Percentiles rank a stretch among this genome's conserved stretches.
phyloP scores from a whole-genome alignment of 495 filamentous ascomycete genomes.

The Melanomma pulvis-pyrius region DNA sequence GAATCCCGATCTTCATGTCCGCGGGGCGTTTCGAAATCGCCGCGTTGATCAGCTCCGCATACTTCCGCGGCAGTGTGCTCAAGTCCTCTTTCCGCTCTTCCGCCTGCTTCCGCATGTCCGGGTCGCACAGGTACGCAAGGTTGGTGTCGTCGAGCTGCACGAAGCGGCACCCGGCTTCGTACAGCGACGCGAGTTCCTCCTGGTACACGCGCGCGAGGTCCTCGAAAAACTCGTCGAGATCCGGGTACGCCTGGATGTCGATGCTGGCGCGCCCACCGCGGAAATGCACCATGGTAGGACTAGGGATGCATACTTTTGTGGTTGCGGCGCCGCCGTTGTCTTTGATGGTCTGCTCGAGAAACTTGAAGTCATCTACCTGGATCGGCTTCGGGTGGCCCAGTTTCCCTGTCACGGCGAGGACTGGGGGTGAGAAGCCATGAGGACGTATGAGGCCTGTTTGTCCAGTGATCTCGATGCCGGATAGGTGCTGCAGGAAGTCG shows the following conservation, averaged over 20 bases:
- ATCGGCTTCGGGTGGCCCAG: constrained; percentile 37
- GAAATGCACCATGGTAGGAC: constrained; percentile 43
- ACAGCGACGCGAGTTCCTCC: constrained; percentile 43
- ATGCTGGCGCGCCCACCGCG: constrained; percentile 39
- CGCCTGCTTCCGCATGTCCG: constrained; percentile 43
- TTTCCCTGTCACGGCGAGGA: constrained; percentile 37
- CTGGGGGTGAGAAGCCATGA: constrained; percentile 37
- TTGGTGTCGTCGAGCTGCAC: constrained; percentile 49
- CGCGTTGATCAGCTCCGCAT: constrained; percentile 45
- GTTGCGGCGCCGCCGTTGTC: constrained; percentile 28
- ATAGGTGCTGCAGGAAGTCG: constrained; percentile 38
- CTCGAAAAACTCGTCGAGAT: constrained; percentile 43
- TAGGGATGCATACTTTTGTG: constrained; percentile 40
- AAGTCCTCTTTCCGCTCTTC: constrained; percentile 44
- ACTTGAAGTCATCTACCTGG: constrained; percentile 40
- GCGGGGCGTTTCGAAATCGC: constrained; percentile 43
- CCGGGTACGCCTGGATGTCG: constrained; percentile 38
- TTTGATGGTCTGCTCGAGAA: constrained; percentile 36
- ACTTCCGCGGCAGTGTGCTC: constrained; percentile 40
- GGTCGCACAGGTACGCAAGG: constrained; percentile 47
- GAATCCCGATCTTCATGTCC: constrained; percentile 48
- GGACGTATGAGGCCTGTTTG: constrained; percentile 32
- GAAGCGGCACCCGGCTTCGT: constrained; percentile 44
- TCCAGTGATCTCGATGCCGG: constrained; percentile 33
- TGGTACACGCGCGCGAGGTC: constrained; percentile 46